Conservation (phyloP, 2,329 filamentous ascomycete species). For the Fusarium azukiicola region DNA sequence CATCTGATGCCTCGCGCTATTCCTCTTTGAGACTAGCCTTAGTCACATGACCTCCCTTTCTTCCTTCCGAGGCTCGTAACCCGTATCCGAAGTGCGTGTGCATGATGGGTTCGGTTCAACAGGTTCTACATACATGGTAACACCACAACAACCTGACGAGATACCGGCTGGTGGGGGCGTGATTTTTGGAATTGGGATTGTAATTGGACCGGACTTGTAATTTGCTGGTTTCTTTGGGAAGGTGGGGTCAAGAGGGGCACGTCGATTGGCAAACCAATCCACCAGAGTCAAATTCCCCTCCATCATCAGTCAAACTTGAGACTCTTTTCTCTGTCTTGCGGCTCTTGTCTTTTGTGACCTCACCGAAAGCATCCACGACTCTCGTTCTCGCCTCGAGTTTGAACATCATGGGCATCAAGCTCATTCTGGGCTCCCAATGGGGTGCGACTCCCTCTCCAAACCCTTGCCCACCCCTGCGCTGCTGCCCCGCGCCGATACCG, state of each 20-base stretch:
- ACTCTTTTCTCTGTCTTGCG: background rate
- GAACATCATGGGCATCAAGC: background rate
- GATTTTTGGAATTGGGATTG: background rate
- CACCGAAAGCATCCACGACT: background rate
- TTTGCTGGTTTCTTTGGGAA: background rate
- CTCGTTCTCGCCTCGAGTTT: background rate
- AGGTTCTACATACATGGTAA: background rate
- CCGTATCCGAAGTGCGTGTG: too few species aligned
- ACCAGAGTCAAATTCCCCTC: too few species aligned
- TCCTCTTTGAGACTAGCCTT: too few species aligned
- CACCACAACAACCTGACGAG: background rate
- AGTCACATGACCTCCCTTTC: too few species aligned
- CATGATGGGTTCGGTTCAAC: too few species aligned
- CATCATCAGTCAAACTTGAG: background rate
- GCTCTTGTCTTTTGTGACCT: background rate
- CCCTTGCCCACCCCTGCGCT: background rate
- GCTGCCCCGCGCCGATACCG: slow-evolving; percentile 11
- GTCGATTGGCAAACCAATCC: background rate
- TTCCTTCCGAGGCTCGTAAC: too few species aligned
- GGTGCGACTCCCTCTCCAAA: background rate
- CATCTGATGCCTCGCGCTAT: too few species aligned
- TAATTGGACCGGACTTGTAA: background rate
- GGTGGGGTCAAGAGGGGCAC: background rate
- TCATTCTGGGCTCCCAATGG: slow-evolving; percentile 3
- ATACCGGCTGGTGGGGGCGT: background rate